These are phyloP conservation scores for Leccinum solheimii DNA, from an alignment of 1,284 basidiomycete genomes.

Conservation along the genomic window DNA sequence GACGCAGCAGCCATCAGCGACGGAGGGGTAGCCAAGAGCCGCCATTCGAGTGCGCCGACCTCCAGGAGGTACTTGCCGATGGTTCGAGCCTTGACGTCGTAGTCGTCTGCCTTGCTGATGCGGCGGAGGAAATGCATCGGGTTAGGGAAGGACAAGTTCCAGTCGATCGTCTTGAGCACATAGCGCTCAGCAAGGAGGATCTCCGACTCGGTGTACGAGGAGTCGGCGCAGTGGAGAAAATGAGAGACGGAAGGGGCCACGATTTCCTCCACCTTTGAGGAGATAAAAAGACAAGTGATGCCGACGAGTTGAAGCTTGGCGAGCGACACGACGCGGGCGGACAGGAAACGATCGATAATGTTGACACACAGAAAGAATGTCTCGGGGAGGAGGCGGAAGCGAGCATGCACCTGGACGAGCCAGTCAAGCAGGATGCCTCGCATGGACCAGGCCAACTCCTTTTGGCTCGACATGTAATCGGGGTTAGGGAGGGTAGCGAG, in stretches of 20 bases:
- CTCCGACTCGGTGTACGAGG: constrained; percentile 68
- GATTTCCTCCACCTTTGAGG: constrained; percentile 96
- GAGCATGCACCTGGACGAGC: constrained; percentile 94
- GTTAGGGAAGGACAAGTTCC: constrained; percentile 91
- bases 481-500: constrained; percentile 82
- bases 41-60: constrained; percentile 87
- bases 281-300: constrained; percentile 40
- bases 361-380: constrained; percentile 43
- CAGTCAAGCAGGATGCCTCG: constrained; percentile 95
- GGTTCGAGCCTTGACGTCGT: constrained; percentile 88
- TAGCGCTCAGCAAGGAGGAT: constrained; percentile 95
- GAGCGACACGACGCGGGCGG: constrained; percentile 78
- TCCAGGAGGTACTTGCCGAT: constrained; percentile 94
- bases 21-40: constrained; percentile 78
- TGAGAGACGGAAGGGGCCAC: constrained; percentile 87
- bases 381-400: constrained; percentile 84
- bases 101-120: constrained; percentile 95
- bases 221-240: constrained; percentile 86
- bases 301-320: background rate
- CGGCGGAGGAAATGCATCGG: constrained; percentile 92
- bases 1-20: constrained; percentile 76
- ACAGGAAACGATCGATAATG: constrained; percentile 96
- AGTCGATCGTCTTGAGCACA: constrained; percentile 88
- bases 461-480: constrained; percentile 89
- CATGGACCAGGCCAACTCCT: constrained; percentile 92